Conservation (phyloP, 495 filamentous ascomycete genomes). For the Penicillium arizonense region DNA sequence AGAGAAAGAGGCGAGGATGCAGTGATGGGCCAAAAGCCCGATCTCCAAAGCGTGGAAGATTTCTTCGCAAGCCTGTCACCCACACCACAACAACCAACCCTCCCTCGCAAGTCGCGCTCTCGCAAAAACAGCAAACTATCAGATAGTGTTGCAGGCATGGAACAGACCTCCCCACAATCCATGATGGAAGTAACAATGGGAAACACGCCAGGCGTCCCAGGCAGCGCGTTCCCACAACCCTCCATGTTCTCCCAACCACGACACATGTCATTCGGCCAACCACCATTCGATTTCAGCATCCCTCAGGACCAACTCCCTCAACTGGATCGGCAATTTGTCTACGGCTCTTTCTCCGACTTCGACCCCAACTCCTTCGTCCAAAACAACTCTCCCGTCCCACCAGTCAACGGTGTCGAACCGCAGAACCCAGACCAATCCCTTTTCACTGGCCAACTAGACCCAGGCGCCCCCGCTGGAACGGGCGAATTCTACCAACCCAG, state of each 20-base stretch:
- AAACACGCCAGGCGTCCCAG: constrained; percentile 32
- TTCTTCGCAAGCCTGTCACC: constrained; percentile 86
- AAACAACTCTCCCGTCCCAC: constrained; percentile 26
- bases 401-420: constrained; percentile 25
- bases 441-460: constrained; percentile 38
- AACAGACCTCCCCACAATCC: constrained; percentile 32
- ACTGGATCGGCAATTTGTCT: constrained; percentile 75
- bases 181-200: constrained; percentile 36
- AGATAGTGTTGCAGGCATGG: constrained; percentile 23
- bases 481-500: constrained; percentile 55
- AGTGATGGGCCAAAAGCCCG: constrained; percentile 78
- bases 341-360: constrained; percentile 69
- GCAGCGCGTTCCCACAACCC: constrained; percentile 46
- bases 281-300: constrained; percentile 40
- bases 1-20: constrained; percentile 77
- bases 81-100: constrained; percentile 51
- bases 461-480: constrained; percentile 37
- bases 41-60: constrained; percentile 91
- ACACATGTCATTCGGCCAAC: constrained; percentile 36
- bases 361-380: constrained; percentile 46
- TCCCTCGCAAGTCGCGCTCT: constrained; percentile 39
- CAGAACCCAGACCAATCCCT: constrained; percentile 25
- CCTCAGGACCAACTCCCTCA: constrained; percentile 52
- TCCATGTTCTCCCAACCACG: constrained; percentile 34
- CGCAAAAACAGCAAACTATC: constrained; percentile 34